Conservation (phyloP, 1,284 basidiomycete species). For the Xerocomus amazonicus region DNA sequence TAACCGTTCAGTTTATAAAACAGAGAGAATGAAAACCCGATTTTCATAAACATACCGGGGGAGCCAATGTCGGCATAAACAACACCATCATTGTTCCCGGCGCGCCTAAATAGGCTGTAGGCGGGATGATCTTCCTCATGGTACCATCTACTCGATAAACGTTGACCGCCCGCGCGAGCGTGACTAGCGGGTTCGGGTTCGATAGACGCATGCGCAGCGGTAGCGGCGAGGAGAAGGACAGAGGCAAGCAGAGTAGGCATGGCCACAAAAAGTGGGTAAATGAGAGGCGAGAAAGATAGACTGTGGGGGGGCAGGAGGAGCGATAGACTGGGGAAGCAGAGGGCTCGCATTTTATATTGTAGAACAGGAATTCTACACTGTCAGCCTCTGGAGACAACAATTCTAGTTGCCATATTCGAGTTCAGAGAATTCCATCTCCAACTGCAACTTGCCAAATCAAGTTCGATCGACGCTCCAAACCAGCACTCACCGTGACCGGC, state of each 20-base stretch:
- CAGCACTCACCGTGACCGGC: slow-evolving; percentile 11
- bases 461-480: slow-evolving; percentile 21
- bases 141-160: slow-evolving; percentile 52
- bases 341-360: slow-evolving; percentile 28
- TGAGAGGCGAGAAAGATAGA: slow-evolving; percentile 27
- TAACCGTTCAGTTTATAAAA: slow-evolving; percentile 25
- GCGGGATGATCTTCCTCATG: slow-evolving; percentile 54
- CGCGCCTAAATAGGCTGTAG: slow-evolving; percentile 57
- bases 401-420: slow-evolving; percentile 12
- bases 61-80: slow-evolving; percentile 56
- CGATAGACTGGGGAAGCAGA: slow-evolving; percentile 3
- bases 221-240: slow-evolving; percentile 36
- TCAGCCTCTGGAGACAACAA: slow-evolving; percentile 17
- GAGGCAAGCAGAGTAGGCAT: slow-evolving; percentile 34
- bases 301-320: slow-evolving; percentile 4
- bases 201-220: slow-evolving; percentile 31
- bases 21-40: neutral
- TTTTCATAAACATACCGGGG: slow-evolving; percentile 37
- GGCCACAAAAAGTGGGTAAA: slow-evolving; percentile 15
- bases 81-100: slow-evolving; percentile 39
- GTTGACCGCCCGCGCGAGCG: slow-evolving; percentile 19
- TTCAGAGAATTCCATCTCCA: neutral
- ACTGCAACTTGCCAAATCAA: slow-evolving; percentile 16
- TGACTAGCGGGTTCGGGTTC: slow-evolving; percentile 33
- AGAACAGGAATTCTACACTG: slow-evolving; percentile 18